These are phyloP conservation scores for Fusarium napiforme DNA, from an alignment of 2,329 filamentous ascomycete genomes.

Conservation along the genomic window DNA sequence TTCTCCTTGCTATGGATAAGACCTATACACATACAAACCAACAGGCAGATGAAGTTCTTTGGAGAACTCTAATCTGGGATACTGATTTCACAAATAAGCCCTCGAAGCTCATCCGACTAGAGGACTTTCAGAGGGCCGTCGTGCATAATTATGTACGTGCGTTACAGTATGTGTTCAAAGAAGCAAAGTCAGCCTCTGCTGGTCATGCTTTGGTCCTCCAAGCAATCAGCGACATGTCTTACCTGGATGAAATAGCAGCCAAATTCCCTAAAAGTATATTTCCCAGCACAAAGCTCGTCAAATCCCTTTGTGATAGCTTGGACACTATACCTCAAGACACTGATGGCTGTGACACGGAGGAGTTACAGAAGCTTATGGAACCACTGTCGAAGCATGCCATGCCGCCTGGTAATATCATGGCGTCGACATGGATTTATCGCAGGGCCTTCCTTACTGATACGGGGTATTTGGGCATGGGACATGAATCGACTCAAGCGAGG, in stretches of 20 bases:
- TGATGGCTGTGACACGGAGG: background rate
- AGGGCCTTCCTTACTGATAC: background rate
- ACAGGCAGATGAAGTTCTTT: background rate
- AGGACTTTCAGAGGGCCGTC: background rate
- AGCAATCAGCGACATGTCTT: rapidly evolving
- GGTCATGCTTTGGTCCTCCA: background rate
- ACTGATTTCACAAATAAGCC: background rate
- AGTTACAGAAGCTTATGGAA: background rate
- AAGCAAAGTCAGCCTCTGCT: background rate
- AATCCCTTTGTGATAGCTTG: rapidly evolving
- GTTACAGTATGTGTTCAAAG: background rate
- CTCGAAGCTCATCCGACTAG: background rate
- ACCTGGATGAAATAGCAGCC: background rate
- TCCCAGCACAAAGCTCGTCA: background rate
- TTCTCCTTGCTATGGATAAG: background rate
- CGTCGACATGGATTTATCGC: rapidly evolving
- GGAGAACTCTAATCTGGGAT: constrained; percentile 4
- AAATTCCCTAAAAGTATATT: background rate
- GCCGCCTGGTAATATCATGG: background rate
- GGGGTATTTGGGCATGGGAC: background rate
- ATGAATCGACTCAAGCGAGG: rapidly evolving
- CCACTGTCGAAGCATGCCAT: background rate
- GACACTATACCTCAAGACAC: background rate
- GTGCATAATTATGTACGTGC: background rate
- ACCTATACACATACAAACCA: background rate